Percentiles rank a stretch among this genome's conserved stretches.
These are phyloP conservation scores for Fusarium tjaetaba DNA, from an alignment of 2,329 filamentous ascomycete genomes.

Conservation along the genomic window DNA sequence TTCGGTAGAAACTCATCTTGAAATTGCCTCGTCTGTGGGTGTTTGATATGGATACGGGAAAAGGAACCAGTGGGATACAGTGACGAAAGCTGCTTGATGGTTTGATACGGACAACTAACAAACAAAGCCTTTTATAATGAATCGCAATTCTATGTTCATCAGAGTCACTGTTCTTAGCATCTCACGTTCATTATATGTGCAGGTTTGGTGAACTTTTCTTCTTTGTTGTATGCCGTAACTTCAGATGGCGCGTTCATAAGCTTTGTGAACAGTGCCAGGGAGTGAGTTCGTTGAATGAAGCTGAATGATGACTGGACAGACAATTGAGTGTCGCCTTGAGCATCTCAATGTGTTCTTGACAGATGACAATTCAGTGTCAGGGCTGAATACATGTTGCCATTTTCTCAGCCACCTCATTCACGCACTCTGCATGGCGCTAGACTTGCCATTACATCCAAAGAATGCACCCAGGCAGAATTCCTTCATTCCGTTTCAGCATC, in stretches of 20 bases:
- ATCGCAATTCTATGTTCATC: rapidly evolving
- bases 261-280: not conserved
- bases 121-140: not conserved
- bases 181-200: not conserved
- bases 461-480: no score
- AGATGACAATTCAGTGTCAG: not conserved
- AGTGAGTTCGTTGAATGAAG: no score
- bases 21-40: no score
- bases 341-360: not conserved
- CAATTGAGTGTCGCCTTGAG: not conserved
- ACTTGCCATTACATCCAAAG: rapidly evolving
- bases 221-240: not conserved
- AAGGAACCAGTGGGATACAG: not conserved
- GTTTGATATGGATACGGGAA: no score
- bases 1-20: not conserved
- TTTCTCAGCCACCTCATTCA: rapidly evolving
- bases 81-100: not conserved
- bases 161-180: rapidly evolving
- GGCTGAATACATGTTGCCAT: rapidly evolving
- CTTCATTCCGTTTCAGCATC: not conserved
- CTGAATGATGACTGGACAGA: not conserved
- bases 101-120: rapidly evolving
- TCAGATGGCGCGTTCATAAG: not conserved
- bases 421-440: not conserved
- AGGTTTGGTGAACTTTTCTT: no score